phyloP scores from a whole-genome alignment of 2,329 filamentous ascomycete genomes.

The Falciphora oryzae region DNA sequence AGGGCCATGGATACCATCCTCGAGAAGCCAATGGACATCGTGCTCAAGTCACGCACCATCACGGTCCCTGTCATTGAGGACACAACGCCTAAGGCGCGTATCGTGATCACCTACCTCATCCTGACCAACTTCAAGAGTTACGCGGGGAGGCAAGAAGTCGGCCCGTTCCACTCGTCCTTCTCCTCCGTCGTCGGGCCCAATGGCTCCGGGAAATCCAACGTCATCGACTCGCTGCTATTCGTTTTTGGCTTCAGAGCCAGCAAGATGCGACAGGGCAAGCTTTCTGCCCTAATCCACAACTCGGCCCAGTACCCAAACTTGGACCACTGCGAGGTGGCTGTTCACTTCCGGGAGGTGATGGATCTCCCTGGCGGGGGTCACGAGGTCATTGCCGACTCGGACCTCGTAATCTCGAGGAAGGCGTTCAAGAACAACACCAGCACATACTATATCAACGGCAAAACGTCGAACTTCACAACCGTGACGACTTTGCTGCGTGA shows the following conservation, averaged over 20 bases:
- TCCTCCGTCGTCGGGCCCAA: constrained; percentile 97
- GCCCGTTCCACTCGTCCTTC: constrained; percentile 94
- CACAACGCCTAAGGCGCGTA: constrained; percentile 71
- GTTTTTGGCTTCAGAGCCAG: constrained; percentile 99
- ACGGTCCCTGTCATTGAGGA: constrained; percentile 62
- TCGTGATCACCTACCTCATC: constrained; percentile 87
- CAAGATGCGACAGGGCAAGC: constrained; percentile 99
- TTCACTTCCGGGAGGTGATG: constrained; percentile 93
- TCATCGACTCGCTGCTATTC: constrained; percentile 95
- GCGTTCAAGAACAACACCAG: constrained; percentile 98
- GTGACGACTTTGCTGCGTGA: constrained; percentile 85
- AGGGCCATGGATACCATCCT: constrained; percentile 71
- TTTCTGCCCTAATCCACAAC: constrained; percentile 96
- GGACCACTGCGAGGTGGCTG: constrained; percentile 89
- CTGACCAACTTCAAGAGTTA: constrained; percentile 99
- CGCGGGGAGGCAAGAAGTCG: constrained; percentile 88
- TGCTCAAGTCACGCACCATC: constrained; percentile 75
- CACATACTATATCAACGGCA: constrained; percentile 95
- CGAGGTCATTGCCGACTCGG: constrained; percentile 75
- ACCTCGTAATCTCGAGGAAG: constrained; percentile 80
- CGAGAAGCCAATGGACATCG: constrained; percentile 90
- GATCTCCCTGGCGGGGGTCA: constrained; percentile 73
- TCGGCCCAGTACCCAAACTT: constrained; percentile 81
- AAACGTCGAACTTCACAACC: constrained; percentile 83
- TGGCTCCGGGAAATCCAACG: constrained; percentile 96